Evolutionary conservation across 176 grass and related monocot species (phyloP).

Genomic region (Pontederia paniculata): DNA sequence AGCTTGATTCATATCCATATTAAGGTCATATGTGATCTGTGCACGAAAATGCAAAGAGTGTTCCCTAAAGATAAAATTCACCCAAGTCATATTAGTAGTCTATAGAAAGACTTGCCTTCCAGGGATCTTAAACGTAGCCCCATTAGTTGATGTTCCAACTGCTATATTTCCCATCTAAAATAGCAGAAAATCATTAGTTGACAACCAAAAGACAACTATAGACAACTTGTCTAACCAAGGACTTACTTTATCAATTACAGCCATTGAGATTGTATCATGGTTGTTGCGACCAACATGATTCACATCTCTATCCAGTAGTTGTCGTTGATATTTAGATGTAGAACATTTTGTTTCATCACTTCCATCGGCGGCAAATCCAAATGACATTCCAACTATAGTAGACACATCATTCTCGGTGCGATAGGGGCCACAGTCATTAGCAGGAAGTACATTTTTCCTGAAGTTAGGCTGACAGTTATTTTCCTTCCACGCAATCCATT

Average conservation of each 20-base stretch:
- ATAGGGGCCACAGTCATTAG: conserved; percentile 54
- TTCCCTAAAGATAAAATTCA: too few species aligned
- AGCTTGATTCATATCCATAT: too few species aligned
- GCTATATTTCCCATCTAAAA: conserved; percentile 69
- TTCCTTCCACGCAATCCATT: conserved; percentile 66
- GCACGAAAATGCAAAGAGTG: too few species aligned
- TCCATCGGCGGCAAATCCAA: not conserved
- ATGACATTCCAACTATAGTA: conserved; percentile 10
- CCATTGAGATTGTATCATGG: conserved; percentile 95
- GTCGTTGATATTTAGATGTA: conserved; percentile 20
- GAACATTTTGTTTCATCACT: conserved; percentile 10
- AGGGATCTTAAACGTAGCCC: conserved; percentile 90
- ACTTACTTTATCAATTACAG: conserved; percentile 73
- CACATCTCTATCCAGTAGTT: conserved; percentile 13
- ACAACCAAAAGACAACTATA: conserved; percentile 9
- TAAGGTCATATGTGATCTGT: too few species aligned
- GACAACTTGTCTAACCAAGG: not conserved
- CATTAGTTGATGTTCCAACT: conserved; percentile 88
- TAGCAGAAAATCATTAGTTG: conserved; percentile 22
- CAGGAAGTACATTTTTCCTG: conserved; percentile 64
- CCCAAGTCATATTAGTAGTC: too few species aligned
- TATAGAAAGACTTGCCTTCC: conserved; percentile 46
- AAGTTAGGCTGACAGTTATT: conserved; percentile 81
- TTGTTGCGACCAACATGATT: conserved; percentile 45
- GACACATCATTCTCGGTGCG: conserved; percentile 13